Evolutionary conservation across 2,329 filamentous ascomycete species (phyloP).

Genomic region (Zalaria sp.): DNA sequence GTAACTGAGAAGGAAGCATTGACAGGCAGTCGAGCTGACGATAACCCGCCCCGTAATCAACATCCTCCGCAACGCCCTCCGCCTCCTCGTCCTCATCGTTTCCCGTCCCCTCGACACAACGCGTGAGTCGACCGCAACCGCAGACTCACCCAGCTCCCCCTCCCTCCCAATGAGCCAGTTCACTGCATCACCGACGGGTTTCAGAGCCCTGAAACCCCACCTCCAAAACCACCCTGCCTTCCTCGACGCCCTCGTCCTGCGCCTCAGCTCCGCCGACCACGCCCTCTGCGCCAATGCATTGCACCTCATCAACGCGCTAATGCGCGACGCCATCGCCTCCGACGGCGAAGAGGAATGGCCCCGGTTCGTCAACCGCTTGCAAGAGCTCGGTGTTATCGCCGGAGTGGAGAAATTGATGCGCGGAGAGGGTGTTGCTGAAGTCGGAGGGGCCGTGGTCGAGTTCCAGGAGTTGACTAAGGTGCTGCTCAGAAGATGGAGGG

Average conservation of each 20-base stretch:
- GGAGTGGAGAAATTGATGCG: constrained; percentile 88
- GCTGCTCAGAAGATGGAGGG: constrained; percentile 59
- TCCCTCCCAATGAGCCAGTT: too few relatives aligned
- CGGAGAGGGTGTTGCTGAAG: constrained; percentile 77
- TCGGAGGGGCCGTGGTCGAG: constrained; percentile 79
- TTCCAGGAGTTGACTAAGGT: constrained; percentile 89
- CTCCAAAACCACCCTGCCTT: constrained; percentile 88
- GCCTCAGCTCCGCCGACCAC: constrained; percentile 87
- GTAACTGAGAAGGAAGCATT: not conserved
- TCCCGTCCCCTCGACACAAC: constrained; percentile 50
- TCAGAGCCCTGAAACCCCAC: constrained; percentile 80
- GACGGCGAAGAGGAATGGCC: constrained; percentile 78
- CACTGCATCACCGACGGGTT: constrained; percentile 46
- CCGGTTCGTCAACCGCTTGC: constrained; percentile 83
- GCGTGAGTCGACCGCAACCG: constrained; percentile 43
- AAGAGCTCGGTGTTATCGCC: constrained; percentile 85
- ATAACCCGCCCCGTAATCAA: constrained; percentile 94
- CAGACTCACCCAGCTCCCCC: too few relatives aligned
- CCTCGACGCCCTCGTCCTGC: constrained; percentile 81
- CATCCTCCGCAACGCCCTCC: constrained; percentile 92
- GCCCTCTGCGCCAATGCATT: constrained; percentile 89
- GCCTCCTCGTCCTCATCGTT: constrained; percentile 85
- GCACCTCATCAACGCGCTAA: constrained; percentile 88
- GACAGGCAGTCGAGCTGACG: constrained; percentile 71
- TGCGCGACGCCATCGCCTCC: constrained; percentile 75